phyloP scores from a whole-genome alignment of 1,284 basidiomycete species.

The Kwoniella shivajii region DNA sequence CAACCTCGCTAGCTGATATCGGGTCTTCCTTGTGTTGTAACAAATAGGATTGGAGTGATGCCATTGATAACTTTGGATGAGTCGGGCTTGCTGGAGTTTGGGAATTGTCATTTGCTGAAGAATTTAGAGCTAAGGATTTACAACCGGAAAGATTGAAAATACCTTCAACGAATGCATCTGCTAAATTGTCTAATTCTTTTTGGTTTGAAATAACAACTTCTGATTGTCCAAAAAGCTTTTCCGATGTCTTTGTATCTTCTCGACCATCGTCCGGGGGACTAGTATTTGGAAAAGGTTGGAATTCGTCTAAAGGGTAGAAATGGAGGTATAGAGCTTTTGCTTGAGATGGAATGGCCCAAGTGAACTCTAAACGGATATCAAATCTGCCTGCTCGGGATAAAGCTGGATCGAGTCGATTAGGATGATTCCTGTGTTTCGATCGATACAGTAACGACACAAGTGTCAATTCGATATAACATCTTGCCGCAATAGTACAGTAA shows the following conservation, averaged over 20 bases:
- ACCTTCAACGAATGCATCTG: constrained; percentile 17
- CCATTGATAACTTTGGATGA: constrained; percentile 65
- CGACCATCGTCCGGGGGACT: no score
- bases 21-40: constrained; percentile 40
- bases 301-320: constrained; percentile 68
- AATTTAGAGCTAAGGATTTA: neutral
- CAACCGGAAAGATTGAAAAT: no score
- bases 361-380: constrained; percentile 33
- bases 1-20: constrained; percentile 25
- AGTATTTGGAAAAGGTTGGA: neutral
- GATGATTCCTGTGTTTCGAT: constrained; percentile 24
- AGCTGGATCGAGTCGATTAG: constrained; percentile 37
- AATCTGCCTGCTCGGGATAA: constrained; percentile 41
- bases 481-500: no score
- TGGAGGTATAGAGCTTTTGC: constrained; percentile 73
- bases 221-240: no score
- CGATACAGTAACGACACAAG: no score
- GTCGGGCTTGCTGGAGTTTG: neutral
- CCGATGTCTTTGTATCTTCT: no score
- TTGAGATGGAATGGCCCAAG: constrained; percentile 73
- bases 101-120: neutral
- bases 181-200: constrained; percentile 19
- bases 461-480: no score
- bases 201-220: constrained; percentile 2
- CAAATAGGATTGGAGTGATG: constrained; percentile 75